Conservation (phyloP, 2,329 filamentous ascomycete genomes). For the Fusarium sambucinum region DNA sequence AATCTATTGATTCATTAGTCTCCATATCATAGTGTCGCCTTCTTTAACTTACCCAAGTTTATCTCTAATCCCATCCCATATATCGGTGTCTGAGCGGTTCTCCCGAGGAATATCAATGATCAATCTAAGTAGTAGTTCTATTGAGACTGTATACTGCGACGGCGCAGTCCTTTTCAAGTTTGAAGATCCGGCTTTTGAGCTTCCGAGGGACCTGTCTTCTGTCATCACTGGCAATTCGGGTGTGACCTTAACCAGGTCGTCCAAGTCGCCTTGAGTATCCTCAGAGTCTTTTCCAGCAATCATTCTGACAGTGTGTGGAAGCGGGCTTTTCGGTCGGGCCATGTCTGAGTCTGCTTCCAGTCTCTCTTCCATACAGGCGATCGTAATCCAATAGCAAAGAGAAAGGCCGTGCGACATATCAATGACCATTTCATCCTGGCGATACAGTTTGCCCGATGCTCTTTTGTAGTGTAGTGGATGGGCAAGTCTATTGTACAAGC, state of each 20-base stretch:
- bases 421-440: neutral
- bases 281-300: neutral
- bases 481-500: neutral
- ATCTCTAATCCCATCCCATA: neutral
- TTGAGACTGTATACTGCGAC: rapidly evolving
- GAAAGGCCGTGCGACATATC: neutral
- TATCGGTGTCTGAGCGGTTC: neutral
- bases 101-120: neutral
- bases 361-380: neutral
- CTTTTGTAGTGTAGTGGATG: neutral
- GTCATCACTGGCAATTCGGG: neutral
- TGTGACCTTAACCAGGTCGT: neutral
- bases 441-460: neutral
- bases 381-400: neutral
- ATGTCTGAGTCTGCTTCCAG: rapidly evolving
- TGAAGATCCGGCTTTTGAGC: rapidly evolving
- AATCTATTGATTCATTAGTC: neutral
- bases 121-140: neutral
- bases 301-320: neutral
- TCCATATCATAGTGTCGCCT: rapidly evolving
- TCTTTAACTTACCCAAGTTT: neutral
- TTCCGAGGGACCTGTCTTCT: rapidly evolving
- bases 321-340: rapidly evolving
- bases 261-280: rapidly evolving
- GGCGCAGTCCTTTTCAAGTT: neutral